Evolutionary conservation across 1,139 yeast species (phyloP).

Genomic region (Suhomyces wounanorum): DNA sequence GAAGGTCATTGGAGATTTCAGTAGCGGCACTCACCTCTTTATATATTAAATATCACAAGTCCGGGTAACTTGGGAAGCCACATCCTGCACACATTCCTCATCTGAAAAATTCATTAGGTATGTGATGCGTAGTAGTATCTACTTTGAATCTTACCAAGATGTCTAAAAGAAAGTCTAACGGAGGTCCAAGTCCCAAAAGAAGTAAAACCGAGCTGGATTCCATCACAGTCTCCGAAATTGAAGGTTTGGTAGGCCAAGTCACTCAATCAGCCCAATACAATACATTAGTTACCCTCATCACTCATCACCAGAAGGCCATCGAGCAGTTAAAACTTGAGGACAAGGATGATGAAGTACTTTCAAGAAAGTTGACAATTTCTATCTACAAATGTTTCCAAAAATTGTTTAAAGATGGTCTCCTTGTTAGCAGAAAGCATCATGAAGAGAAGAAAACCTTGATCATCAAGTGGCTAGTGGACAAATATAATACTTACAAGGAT

Average conservation of each 20-base stretch:
- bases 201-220: constrained; percentile 9
- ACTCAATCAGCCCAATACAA: constrained; percentile 44
- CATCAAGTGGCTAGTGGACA: constrained; percentile 63
- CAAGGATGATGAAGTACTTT: constrained; percentile 22
- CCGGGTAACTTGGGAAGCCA: constrained; percentile 23
- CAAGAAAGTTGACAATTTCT: constrained; percentile 54
- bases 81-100: constrained; percentile 8
- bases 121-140: neutral
- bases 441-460: constrained; percentile 51
- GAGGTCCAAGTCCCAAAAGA: constrained; percentile 4
- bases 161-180: constrained; percentile 13
- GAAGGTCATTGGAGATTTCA: constrained; percentile 47
- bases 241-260: constrained; percentile 35
- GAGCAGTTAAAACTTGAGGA: constrained; percentile 23
- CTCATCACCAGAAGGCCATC: constrained; percentile 35
- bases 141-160: constrained; percentile 2
- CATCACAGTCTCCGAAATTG: constrained; percentile 32
- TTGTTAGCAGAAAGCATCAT: constrained; percentile 39
- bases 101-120: constrained; percentile 11
- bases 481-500: constrained; percentile 58
- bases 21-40: constrained; percentile 13
- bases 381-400: constrained; percentile 60
- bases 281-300: constrained; percentile 48
- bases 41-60: constrained; percentile 15
- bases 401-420: constrained; percentile 50